phyloP scores from a whole-genome alignment of 352 stramenopile genomes.

The Phytopythium sindhum region DNA sequence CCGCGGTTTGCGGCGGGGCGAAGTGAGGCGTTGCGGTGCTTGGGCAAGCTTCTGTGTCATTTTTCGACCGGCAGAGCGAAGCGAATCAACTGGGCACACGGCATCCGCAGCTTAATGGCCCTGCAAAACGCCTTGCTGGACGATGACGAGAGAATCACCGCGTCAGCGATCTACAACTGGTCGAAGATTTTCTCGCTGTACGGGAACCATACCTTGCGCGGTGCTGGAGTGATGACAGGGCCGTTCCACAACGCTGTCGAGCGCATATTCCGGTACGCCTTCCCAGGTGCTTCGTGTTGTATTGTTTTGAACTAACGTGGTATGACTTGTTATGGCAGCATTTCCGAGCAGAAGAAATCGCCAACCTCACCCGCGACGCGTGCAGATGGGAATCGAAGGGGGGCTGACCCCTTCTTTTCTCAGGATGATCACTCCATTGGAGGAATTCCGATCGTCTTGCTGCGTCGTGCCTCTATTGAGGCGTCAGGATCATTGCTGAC shows the following conservation, averaged over 20 bases:
- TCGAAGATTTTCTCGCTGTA: slow-evolving; percentile 79
- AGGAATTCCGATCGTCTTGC: slow-evolving; percentile 67
- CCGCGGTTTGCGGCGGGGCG: slow-evolving; percentile 63
- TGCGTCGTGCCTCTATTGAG: slow-evolving; percentile 74
- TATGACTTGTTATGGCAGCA: slow-evolving; percentile 9
- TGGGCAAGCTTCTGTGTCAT: slow-evolving; percentile 71
- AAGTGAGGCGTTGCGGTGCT: slow-evolving; percentile 71
- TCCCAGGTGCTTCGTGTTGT: neutral
- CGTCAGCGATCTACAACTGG: slow-evolving; percentile 83
- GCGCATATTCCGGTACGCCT: slow-evolving; percentile 63
- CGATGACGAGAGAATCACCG: slow-evolving; percentile 75
- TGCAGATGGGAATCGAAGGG: slow-evolving; percentile 28
- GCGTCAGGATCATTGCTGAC: slow-evolving; percentile 80
- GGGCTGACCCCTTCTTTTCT: slow-evolving; percentile 42
- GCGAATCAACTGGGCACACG: slow-evolving; percentile 78
- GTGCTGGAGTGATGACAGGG: slow-evolving; percentile 68
- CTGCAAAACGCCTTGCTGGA: slow-evolving; percentile 77
- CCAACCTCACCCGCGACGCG: slow-evolving; percentile 30
- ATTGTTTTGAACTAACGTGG: neutral
- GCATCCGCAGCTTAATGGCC: slow-evolving; percentile 80
- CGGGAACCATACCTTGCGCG: slow-evolving; percentile 78
- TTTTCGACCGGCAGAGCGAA: slow-evolving; percentile 72
- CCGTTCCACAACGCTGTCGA: slow-evolving; percentile 81
- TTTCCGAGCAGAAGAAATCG: slow-evolving; percentile 31
- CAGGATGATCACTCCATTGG: slow-evolving; percentile 68